Base-by-base conservation (phyloP, 495 filamentous ascomycete genomes). In the Peziza echinospora region DNA sequence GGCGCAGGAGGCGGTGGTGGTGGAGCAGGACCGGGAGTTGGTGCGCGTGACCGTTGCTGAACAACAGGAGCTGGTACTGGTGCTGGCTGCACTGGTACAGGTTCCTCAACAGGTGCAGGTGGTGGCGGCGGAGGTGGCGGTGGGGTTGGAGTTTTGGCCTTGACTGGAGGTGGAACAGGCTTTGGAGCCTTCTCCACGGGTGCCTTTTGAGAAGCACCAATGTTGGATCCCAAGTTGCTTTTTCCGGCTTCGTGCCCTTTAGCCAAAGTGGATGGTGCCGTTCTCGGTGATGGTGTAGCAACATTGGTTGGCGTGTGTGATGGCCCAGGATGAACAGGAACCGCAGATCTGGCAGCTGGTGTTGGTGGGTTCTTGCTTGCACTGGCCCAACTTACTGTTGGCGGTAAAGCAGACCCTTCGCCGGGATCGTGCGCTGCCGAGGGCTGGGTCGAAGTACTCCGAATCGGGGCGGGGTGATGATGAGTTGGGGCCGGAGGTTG, bases 371-470 rank as follows among this genome's bases (percentile, higher is more conserved):
- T 79, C 52, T 82, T 84, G 42, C 71, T 74, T 5, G n/a, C n/a
- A n/a, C n/a, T n/a, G n/a, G 85, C 89, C 89, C 89, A 99, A 57
- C 77, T 93, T 4, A 87, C 89, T 5, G 86, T 82, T 5, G 87
- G 80, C 0, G 89, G 89, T 11, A 99, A 69, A 8, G 84, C 91
- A 34, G 91, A 80, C 1, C 78, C 77, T 58, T 93, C 71, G 52
- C 67, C 68, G n/a, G n/a, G n/a, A n/a, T n/a, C n/a, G 28, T 67
- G 60, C 11, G 64, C 50, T 4, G 45, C 47, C 43, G 48, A 48
- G 24, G 49, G 48, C 8, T 66, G 60, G 51, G n/a, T 19, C 41
- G 21, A 21, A 19, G n/a, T 23, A 43, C 16, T 21, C 22, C 41
- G 2, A 10, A 23, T 22, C 21, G 41, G 10, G n/a, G 69, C 65